Base-by-base conservation (phyloP, 208 protist species). In the Crithidia bombi region DNA sequence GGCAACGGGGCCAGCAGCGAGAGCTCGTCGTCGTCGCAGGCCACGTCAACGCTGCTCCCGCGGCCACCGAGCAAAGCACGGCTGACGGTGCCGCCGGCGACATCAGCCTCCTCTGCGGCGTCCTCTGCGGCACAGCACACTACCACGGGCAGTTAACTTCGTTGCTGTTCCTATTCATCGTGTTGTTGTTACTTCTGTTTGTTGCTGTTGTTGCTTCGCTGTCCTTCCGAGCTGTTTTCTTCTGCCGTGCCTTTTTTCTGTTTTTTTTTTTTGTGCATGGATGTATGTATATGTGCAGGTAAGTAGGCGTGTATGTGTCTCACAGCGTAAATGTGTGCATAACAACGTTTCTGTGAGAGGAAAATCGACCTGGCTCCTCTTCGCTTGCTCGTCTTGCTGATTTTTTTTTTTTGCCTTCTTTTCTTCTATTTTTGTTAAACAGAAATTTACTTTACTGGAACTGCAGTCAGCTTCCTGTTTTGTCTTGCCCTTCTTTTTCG, bases 341-440 rank as follows among this genome's bases (percentile, higher is more conserved):
- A 67, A 52, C 17, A 28, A 23, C 30, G 25, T 66, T 15, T 32
- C 12, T n/a, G n/a, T n/a, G n/a, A n/a, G 26, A 28, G 23, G 12
- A 10, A 63, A 55, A 54, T 28, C 21, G 6, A 33, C 57, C 32
- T 57, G 5, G 47, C 11, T 49, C 57, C 49, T 73, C 28, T 46
- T 73, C 30, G 10, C 38, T 44, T 36, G 21, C 17, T 46, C 21
- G 15, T n/a, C 51, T 30, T 25, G 5, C 33, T 52, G 1, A 10
- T 51, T 50, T 30, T 61, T 67, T 30, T 73, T 35, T 73, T 43
- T 38, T 32, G 73, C 6, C 23, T 76, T 57, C 14, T 61, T 54
- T 23, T 72, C 63, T 33, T 33, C 55, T 69, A 57, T 66, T 17
- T 41, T 65, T 41, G 67, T 63, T 59, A 19, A 44, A 21, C 15